Base-by-base conservation (phyloP, 2,329 filamentous ascomycete species). In the Fusarium falciforme region DNA sequence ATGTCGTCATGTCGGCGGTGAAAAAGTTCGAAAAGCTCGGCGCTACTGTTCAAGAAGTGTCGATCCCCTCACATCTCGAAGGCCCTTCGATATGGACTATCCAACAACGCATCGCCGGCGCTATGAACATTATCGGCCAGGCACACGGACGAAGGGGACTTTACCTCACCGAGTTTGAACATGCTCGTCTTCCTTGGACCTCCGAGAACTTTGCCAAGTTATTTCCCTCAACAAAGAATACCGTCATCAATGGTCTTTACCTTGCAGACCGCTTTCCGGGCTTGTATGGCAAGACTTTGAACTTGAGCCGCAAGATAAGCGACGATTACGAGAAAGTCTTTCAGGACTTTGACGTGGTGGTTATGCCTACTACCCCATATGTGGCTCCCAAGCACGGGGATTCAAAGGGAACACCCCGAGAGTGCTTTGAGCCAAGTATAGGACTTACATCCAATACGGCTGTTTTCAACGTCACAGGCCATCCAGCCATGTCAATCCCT, bases 361-460 rank as follows among this genome's bases (percentile, higher is more conserved):
- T 88, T 14, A 88, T 84, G 77, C 87, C 87, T 0, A 88, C 86
- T 0, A 83, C 87, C 0, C 86, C 86, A 0, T 84, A 84, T 58
- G 83, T 87, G 3, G 85, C 85, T 3, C 85, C 85, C 0, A 82
- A 80, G 16, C 85, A 88, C 60, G 82, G 84, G 0, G 29, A 55
- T 33, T 71, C 75, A 2, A 72, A 80, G 11, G 82, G 82, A 2
- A 82, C 82, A 2, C 85, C 85, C 4, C 78, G 84, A 17, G 83
- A 85, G 54, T 86, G 85, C 20, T 87, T 89, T 55, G 82, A 83
- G 61, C 85, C 86, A 12, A 87, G 86, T 35, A 86, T 90, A 36
- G 89, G 89, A 0, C 76, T 89, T 67, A 89, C 87, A 0, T 84
- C 83, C 17, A 91, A 91, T 71, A 91, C 89, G 6, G 86, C 86